A percentile compares a stretch with the other conserved stretches of the same genome.
phyloP scores from a whole-genome alignment of 805 yeast species.

The Nakazawaea anatomiae region DNA sequence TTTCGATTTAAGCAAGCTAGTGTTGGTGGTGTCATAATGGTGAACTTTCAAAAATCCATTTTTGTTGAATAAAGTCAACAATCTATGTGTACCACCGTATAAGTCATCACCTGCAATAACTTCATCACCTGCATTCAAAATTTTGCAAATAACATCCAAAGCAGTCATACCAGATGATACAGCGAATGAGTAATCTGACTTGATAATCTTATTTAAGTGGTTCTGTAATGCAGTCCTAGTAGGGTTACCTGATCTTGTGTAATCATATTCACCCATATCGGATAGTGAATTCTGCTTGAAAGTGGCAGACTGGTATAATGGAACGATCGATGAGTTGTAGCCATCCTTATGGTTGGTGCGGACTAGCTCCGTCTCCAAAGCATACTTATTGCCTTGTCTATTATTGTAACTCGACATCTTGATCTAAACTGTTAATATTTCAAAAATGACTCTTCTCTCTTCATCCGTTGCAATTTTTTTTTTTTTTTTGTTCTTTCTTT shows the following conservation, averaged over 20 bases:
- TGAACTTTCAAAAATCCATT: conserved; percentile 60
- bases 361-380: conserved; percentile 68
- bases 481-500: background rate
- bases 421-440: too few species aligned
- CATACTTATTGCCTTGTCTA: conserved; percentile 29
- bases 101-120: conserved; percentile 93
- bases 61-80: conserved; percentile 63
- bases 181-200: conserved; percentile 70
- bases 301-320: conserved; percentile 91
- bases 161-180: conserved; percentile 94
- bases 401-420: background rate
- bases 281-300: conserved; percentile 73
- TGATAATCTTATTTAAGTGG: conserved; percentile 74
- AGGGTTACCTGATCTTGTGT: conserved; percentile 92
- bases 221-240: conserved; percentile 77
- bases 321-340: conserved; percentile 77
- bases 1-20: conserved; percentile 51
- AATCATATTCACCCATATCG: conserved; percentile 77
- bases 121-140: conserved; percentile 78
- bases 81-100: conserved; percentile 90
- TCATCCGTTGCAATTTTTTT: background rate
- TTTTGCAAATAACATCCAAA: conserved; percentile 73
- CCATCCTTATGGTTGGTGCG: conserved; percentile 58
- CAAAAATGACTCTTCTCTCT: too few species aligned
- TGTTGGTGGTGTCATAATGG: conserved; percentile 79